A percentile compares a stretch with the other conserved stretches of the same genome.
These are phyloP conservation scores for Leonotis leonurus DNA, from an alignment of 257 asterid species.

Conservation along the genomic window DNA sequence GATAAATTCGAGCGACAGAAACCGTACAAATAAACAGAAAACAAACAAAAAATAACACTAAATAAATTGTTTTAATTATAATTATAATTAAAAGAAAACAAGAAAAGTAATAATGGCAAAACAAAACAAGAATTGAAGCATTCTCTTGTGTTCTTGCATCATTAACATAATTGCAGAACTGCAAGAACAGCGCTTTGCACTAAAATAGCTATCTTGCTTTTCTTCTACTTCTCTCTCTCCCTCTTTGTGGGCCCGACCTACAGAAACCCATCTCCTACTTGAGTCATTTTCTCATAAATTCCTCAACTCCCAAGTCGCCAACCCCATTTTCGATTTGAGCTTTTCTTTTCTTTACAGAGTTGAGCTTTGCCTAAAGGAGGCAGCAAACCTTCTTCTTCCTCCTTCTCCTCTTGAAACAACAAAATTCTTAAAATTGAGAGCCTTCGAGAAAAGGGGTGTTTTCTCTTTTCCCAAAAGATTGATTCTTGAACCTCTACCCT, in stretches of 20 bases:
- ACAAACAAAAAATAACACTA: not conserved
- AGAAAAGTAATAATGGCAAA: not conserved
- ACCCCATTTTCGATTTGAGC: slow-evolving; percentile 24
- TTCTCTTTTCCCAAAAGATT: not conserved
- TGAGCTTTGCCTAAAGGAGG: not conserved
- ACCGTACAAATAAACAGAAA: not conserved
- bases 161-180: slow-evolving; percentile 10
- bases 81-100: too few relatives aligned
- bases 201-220: slow-evolving; percentile 36
- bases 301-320: slow-evolving; percentile 39
- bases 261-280: slow-evolving; percentile 25
- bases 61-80: too few relatives aligned
- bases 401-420: not conserved
- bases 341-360: not conserved
- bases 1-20: not conserved
- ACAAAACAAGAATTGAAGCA: too few relatives aligned
- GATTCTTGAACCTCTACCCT: not conserved
- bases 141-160: slow-evolving; percentile 21
- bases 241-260: slow-evolving; percentile 31
- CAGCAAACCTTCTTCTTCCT: not conserved
- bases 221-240: slow-evolving; percentile 28
- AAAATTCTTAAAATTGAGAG: not conserved
- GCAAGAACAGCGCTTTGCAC: slow-evolving; percentile 1
- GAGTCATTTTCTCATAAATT: slow-evolving; percentile 54
- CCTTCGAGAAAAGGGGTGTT: not conserved